Percentiles rank a stretch among this genome's conserved stretches.
Evolutionary conservation across 192 early-diverging fungal genomes (phyloP).

Genomic region (Coemansia sp.): DNA sequence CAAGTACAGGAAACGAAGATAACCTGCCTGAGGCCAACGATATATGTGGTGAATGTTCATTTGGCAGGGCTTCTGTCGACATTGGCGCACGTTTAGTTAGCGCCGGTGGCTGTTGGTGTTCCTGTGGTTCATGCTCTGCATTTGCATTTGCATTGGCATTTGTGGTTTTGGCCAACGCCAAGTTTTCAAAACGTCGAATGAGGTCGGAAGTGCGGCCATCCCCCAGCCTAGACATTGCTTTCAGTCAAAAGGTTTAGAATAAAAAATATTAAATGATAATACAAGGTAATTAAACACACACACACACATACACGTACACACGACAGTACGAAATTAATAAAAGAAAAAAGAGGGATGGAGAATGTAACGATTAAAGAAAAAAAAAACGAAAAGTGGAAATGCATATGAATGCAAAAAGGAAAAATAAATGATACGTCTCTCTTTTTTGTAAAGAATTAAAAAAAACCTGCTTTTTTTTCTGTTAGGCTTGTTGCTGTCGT

Average conservation of each 20-base stretch:
- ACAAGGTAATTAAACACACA: too few species aligned
- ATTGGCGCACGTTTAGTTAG: conserved; percentile 20
- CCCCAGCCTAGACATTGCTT: conserved; percentile 15
- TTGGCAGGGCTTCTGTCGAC: neutral
- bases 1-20: conserved; percentile 10
- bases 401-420: too few species aligned
- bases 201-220: conserved; percentile 43
- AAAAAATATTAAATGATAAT: neutral
- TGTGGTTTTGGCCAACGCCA: conserved; percentile 26
- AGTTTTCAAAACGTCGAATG: conserved; percentile 41
- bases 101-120: conserved; percentile 10
- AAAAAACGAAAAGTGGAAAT: too few species aligned
- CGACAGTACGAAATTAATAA: too few species aligned
- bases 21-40: neutral
- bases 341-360: too few species aligned
- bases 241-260: neutral
- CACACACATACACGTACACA: too few species aligned
- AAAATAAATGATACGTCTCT: too few species aligned
- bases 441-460: too few species aligned
- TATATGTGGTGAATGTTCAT: neutral
- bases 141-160: neutral
- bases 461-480: too few species aligned
- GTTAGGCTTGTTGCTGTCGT: too few species aligned
- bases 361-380: too few species aligned
- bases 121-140: neutral